phyloP scores from a whole-genome alignment of 2,329 filamentous ascomycete genomes.

The Paraphaeosphaeria minitans region DNA sequence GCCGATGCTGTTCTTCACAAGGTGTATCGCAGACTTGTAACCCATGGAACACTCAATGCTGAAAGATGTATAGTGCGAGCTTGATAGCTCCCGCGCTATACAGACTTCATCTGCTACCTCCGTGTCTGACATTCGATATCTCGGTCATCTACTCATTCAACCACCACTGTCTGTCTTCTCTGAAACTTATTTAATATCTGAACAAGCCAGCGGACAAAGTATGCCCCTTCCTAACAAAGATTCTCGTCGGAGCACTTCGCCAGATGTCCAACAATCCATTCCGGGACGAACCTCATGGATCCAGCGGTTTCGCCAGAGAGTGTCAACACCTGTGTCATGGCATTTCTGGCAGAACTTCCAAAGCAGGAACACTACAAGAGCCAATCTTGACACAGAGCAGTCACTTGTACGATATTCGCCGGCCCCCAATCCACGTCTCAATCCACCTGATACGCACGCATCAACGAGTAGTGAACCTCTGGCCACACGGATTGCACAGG shows the following conservation, averaged over 20 bases:
- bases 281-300: conserved; percentile 7
- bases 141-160: neutral
- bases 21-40: neutral
- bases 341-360: conserved; percentile 7
- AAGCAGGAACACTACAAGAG: neutral
- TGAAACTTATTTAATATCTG: neutral
- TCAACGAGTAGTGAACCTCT: neutral
- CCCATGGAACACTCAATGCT: neutral
- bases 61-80: neutral
- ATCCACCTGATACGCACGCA: neutral
- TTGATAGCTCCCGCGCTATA: neutral
- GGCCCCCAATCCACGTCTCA: neutral
- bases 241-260: neutral
- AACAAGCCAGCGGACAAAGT: neutral
- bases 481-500: neutral
- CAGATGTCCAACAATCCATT: conserved; percentile 3
- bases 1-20: neutral
- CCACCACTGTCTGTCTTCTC: neutral
- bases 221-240: conserved; percentile 10
- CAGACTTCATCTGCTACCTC: neutral
- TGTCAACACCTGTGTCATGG: conserved; percentile 13
- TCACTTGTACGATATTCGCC: neutral
- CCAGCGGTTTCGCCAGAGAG: conserved; percentile 2
- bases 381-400: neutral
- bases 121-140: neutral